Base-by-base conservation (phyloP, 495 filamentous ascomycete species). In the Hyaloscypha finlandica region DNA sequence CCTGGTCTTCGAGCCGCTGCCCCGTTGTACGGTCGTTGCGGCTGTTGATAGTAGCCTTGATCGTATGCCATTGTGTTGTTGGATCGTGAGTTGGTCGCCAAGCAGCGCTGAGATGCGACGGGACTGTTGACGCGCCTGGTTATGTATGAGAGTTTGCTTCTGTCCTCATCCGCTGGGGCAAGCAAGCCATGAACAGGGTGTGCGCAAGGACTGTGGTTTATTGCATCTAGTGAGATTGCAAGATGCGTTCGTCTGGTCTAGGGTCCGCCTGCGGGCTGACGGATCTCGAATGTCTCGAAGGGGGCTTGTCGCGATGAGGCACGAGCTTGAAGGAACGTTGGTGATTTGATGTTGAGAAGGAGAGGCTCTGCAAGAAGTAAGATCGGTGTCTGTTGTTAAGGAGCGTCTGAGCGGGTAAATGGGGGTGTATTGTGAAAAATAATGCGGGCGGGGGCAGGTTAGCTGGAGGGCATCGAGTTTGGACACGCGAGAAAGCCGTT, bases 21-120 rank as follows among this genome's bases (percentile, higher is more conserved):
- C 16, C 81, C 81, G 69, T 77, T 79, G 66, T 84, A 83, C 6
- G 77, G 80, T 22, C 80, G 80, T 70, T 81, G 78, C 31, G 76
- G 75, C 59, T 74, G 78, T 65, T 79, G 78, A 60, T 83, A 85
- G 64, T 80, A 78, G 33, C 75, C 59, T 62, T 74, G 72, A 56
- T 76, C 70, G 69, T 78, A 74, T 25, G 75, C 73, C 77, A 78
- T 77, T 31, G 39, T 33, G 16, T n/a, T 51, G 30, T 29, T 48
- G 52, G n/a, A 25, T 12, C 37, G 31, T 19, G 52, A 29, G 53
- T 20, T 58, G 55, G 12, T 39, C 60, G 20, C 60, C 20, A 48
- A 63, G 60, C 30, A 63, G 20, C 39, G 42, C 61, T 33, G 48
- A n/a, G 31, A 25, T 29, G 5, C 37, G 33, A 39, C 29, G 20